A percentile compares a stretch with the other conserved stretches of the same genome.
phyloP scores from a whole-genome alignment of 139 green algal genomes.

The Yamagishiella unicocca region DNA sequence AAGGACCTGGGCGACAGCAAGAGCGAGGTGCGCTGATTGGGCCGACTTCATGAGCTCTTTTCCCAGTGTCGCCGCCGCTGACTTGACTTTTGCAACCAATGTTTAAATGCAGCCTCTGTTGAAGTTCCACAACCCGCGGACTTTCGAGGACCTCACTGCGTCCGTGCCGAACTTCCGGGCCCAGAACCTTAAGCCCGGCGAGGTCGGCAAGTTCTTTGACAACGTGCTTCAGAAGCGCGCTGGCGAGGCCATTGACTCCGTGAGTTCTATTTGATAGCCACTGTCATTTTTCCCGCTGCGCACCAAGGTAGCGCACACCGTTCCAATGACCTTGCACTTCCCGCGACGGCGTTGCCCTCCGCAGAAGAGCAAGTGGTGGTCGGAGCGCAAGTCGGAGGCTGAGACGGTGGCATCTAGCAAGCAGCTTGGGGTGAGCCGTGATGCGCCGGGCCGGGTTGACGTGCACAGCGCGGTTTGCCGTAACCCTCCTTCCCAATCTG shows the following conservation, averaged over 20 bases:
- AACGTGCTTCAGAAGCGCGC: conserved; percentile 59
- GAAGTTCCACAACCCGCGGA: conserved; percentile 75
- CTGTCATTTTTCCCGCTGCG: background rate
- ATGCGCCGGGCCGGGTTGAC: background rate
- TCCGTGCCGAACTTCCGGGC: conserved; percentile 75
- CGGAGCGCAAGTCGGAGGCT: conserved; percentile 54
- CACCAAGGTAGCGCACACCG: no score
- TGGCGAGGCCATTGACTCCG: conserved; percentile 45
- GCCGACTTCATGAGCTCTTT: background rate
- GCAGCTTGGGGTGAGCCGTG: background rate
- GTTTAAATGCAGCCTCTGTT: conserved; percentile 63
- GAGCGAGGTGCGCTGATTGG: conserved; percentile 60
- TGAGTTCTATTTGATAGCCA: conserved; percentile 19
- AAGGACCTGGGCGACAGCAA: conserved; percentile 72
- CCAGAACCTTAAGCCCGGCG: conserved; percentile 65
- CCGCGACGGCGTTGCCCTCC: background rate
- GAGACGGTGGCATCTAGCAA: conserved; percentile 32
- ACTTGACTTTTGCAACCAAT: background rate
- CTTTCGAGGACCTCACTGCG: conserved; percentile 71
- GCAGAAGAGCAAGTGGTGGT: conserved; percentile 66
- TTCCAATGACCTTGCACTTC: background rate
- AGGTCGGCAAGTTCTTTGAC: conserved; percentile 73
- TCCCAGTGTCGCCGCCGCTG: background rate
- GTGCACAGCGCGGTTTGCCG: background rate
- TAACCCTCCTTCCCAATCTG: background rate